Evolutionary conservation across 768 basidiomycete genomes (phyloP), one percentile per base, ranked within the genome.

Genomic region (Nidularia pulvinata): DNA sequence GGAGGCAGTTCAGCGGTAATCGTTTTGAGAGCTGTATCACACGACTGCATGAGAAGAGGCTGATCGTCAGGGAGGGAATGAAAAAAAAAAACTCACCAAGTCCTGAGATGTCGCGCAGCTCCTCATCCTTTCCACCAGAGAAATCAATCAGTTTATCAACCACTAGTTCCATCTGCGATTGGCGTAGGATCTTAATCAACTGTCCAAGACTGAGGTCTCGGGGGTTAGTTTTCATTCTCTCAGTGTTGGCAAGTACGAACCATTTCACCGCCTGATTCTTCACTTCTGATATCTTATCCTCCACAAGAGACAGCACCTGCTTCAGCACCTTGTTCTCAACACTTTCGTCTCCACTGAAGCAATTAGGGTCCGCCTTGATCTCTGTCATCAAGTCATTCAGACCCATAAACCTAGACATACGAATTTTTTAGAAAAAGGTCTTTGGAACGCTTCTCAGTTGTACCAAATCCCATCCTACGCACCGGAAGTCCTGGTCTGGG

Each of bases 241-340:
- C 7, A 25, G n/a, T n/a, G 45, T 2, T 35, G 22, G 22, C 36
- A 44, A n/a, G 47, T 34, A 66, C 81, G 50, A 60, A 91, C 96
- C 94, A 95, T 75, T 95, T 94, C 9, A 97, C 96, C 2, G 94
- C 93, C 68, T 93, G 89, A 64, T 97, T 97, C 78, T 98, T 98
- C 58, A 98, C 97, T 76, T 99, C 97, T 6, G 94, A 94, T 60
- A 95, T 98, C 71, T 88, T 89, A 73, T 99, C 97, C 65, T 92
- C 90, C 4, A 98, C 88, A 16, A 98, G 81, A 34, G 84, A 77
- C 43, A 98, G 77, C 1, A 98, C 94, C 67, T 90, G 86, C 42
- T 83, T 84, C 46, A 96, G 79, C 49, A 96, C 86, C 66, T 89
- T 91, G 66, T 77, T 85, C 76, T 99, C 97, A 33, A 88, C 82